Base-by-base conservation (phyloP, 1,284 basidiomycete genomes). In the Malassezia caprae region DNA sequence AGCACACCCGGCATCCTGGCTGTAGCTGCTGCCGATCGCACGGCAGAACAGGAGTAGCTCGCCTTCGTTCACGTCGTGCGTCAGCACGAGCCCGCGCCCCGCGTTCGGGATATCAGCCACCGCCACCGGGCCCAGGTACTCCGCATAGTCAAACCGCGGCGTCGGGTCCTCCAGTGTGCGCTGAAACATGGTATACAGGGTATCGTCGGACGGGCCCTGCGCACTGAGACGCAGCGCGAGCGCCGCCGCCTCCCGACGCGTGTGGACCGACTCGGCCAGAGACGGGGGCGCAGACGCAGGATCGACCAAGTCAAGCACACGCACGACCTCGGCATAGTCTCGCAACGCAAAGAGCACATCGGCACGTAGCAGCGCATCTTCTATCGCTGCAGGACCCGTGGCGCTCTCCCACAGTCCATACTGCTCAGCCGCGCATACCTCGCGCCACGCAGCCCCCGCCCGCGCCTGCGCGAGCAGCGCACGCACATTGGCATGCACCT, bases 21-120 rank as follows among this genome's bases (percentile, higher is more conserved):
- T 61, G 55, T 71, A 74, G 39, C 60, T 62, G 44, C 61, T 59
- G 2, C 63, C 68, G 2, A 64, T 53, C 8, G 69, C 68, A 28
- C 63, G 62, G 52, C 68, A 70, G 27, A 61, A 61, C 27, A 73
- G 54, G 23, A 73, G 56, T 15, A 72, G 48, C 56, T 69, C 65
- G 51, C 65, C 69, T 37, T 64, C 62, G 8, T 57, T 50, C 12
- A 68, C 65, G 46, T 72, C 69, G 1, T 63, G 53, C 3, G 63
- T 66, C 7, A 66, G 55, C 32, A 73, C 64, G 41, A 73, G 56
- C 11, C 71, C 71, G 12, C 71, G 59, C 0, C 71, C 71, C 0
- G 71, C 71, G 7, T 58, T 57, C 0, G 68, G 68, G n/a, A 72
- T 71, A 39, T 66, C 55, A 5, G 51, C 35, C 28, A 72, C 64